Conservation (phyloP, 2,329 filamentous ascomycete species). For the Stachybotrys echinatus region DNA sequence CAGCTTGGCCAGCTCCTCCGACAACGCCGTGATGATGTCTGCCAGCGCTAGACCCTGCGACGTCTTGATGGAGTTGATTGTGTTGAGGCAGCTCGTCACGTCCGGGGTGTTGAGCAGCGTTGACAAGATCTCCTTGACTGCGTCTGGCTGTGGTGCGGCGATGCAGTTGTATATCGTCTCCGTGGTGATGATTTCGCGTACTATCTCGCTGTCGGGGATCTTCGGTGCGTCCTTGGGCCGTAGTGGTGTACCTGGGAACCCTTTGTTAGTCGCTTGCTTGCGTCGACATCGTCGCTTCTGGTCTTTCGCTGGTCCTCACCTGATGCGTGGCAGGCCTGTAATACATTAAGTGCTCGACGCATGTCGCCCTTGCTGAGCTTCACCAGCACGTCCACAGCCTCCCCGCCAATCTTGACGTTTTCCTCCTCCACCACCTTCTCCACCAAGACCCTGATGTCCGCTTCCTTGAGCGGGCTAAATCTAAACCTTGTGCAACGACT, state of each 20-base stretch:
- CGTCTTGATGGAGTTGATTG: slow-evolving; percentile 82
- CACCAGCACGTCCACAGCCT: slow-evolving; percentile 79
- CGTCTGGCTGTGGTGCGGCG: slow-evolving; percentile 85
- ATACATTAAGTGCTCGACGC: slow-evolving; percentile 87
- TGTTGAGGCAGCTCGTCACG: slow-evolving; percentile 82
- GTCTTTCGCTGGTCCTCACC: slow-evolving; percentile 44
- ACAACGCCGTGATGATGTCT: slow-evolving; percentile 83
- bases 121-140: slow-evolving; percentile 77
- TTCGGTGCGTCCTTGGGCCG: slow-evolving; percentile 55
- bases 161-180: slow-evolving; percentile 98
- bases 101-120: slow-evolving; percentile 81
- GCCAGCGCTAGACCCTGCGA: slow-evolving; percentile 83
- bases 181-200: slow-evolving; percentile 75
- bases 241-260: slow-evolving; percentile 55
- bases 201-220: slow-evolving; percentile 57
- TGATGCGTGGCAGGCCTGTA: slow-evolving; percentile 94
- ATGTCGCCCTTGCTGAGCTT: slow-evolving; percentile 91
- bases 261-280: too few species aligned
- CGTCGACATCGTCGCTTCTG: too few species aligned
- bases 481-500: slow-evolving; percentile 92
- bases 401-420: slow-evolving; percentile 72
- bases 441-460: slow-evolving; percentile 77
- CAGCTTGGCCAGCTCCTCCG: slow-evolving; percentile 75
- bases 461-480: slow-evolving; percentile 88
- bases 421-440: slow-evolving; percentile 89